A percentile compares a stretch with the other conserved stretches of the same genome.
These are phyloP conservation scores for Astragalus membranaceus DNA, from an alignment of 306 rosid species.

Conservation along the genomic window DNA sequence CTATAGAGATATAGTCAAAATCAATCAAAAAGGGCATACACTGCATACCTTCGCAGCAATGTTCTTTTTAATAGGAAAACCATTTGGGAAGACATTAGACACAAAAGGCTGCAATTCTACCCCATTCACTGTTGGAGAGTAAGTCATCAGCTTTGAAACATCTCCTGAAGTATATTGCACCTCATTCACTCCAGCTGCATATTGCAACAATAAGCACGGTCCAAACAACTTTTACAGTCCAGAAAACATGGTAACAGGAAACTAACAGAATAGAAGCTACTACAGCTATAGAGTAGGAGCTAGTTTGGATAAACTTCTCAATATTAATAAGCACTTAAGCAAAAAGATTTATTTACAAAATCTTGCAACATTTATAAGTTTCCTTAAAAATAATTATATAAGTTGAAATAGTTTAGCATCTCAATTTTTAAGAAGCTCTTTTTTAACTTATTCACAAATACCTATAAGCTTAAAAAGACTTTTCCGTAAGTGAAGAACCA, in stretches of 20 bases:
- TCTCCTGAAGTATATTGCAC: slow-evolving; percentile 81
- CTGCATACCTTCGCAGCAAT: slow-evolving; percentile 41
- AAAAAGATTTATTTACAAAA: neutral
- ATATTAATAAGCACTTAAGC: neutral
- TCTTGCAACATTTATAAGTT: neutral
- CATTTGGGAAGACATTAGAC: slow-evolving; percentile 37
- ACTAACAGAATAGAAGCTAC: slow-evolving; percentile 3
- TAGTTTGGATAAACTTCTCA: neutral
- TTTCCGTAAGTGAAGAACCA: neutral
- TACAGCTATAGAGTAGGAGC: neutral
- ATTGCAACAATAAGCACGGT: slow-evolving; percentile 2
- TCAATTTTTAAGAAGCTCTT: neutral
- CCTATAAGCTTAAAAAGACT: neutral
- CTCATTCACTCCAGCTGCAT: slow-evolving; percentile 56
- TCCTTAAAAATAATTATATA: neutral
- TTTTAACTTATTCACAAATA: neutral
- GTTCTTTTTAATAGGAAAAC: slow-evolving; percentile 33
- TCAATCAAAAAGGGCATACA: slow-evolving; percentile 3
- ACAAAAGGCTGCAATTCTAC: slow-evolving; percentile 42
- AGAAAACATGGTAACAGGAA: neutral
- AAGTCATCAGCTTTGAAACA: slow-evolving; percentile 54
- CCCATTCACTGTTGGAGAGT: slow-evolving; percentile 49
- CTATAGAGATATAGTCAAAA: neutral
- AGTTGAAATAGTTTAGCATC: neutral
- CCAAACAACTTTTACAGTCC: slow-evolving; percentile 15